Conservation (phyloP, 352 stramenopile genomes). For the Phytopythium helicoides region DNA sequence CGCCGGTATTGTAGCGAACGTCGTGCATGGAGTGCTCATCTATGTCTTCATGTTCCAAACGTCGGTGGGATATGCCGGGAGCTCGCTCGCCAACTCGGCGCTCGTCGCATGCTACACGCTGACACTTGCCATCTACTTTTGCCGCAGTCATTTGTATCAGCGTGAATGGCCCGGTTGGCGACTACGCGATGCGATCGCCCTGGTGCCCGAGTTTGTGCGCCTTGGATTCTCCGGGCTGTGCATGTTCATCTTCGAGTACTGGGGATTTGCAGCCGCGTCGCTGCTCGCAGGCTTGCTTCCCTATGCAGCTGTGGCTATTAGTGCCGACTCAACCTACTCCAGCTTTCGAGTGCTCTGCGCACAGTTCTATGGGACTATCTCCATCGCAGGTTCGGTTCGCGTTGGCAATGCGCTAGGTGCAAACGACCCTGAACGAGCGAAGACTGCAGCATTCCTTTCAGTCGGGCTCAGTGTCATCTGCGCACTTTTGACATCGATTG, state of each 20-base stretch:
- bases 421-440: constrained; percentile 71
- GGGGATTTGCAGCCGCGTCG: constrained; percentile 74
- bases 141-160: constrained; percentile 55
- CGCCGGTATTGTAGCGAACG: constrained; percentile 65
- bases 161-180: constrained; percentile 80
- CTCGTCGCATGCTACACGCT: constrained; percentile 59
- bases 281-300: constrained; percentile 75
- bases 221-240: constrained; percentile 78
- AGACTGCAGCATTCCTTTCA: constrained; percentile 62
- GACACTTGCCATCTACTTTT: constrained; percentile 66
- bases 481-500: constrained; percentile 42
- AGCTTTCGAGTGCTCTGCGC: constrained; percentile 70
- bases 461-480: constrained; percentile 42
- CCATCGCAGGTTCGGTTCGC: constrained; percentile 70
- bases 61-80: constrained; percentile 67
- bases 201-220: constrained; percentile 73
- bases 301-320: constrained; percentile 75
- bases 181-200: constrained; percentile 48
- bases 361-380: constrained; percentile 68
- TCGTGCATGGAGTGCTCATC: constrained; percentile 76
- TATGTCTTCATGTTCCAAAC: constrained; percentile 89
- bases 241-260: constrained; percentile 88
- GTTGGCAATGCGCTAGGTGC: constrained; percentile 86
- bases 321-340: constrained; percentile 78
- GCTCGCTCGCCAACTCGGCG: constrained; percentile 61